Evolutionary conservation across 2,329 filamentous ascomycete species (phyloP), one percentile per base, ranked within the genome.

Genomic region (Gremmenia infestans): DNA sequence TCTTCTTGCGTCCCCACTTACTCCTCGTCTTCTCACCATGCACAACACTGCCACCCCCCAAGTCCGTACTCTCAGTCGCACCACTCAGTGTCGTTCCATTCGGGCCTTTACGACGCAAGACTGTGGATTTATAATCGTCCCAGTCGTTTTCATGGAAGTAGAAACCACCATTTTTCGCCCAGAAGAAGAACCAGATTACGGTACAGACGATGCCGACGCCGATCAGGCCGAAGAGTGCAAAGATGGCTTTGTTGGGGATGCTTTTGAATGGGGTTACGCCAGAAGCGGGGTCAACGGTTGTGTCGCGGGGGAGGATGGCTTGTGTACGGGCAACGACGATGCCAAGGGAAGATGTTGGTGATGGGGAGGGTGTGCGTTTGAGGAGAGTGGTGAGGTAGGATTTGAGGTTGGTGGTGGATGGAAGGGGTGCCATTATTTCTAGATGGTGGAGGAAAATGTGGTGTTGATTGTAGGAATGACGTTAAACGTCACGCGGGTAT

Each of bases 41-140:
- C 72, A 89, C 90, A 4, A 87, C 74, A 72, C 88, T 93, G 46
- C 91, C 91, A 49, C 91, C 91, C n/a, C 93, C 93, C 0, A 97
- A 81, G 60, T 88, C 81, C 1, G 92, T 97, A 65, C 84, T 87
- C 66, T 85, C 83, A 1, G 91, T 96, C 0, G 89, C 92, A 53
- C 90, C 89, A 54, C 85, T 88, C 4, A 97, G 78, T 1, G 93
- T 85, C 46, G 88, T 92, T 42, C 93, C 93, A 73, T 97, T 92
- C 5, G 92, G 91, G 0, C 91, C 92, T 67, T 88, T 91, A 52
- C 92, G 88, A 43, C 94, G 83, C 47, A 99, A 74, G 2, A 99
- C 94, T 0, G 93, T 97, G 1, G 88, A 87, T 72, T 97, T 97
- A 82, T 99, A 99, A 68, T 99, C 94, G 5, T 97, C 93, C 93